Percentiles rank a stretch among this genome's conserved stretches.
phyloP scores from a whole-genome alignment of 345 rosid species.

The Citrus reticulata region DNA sequence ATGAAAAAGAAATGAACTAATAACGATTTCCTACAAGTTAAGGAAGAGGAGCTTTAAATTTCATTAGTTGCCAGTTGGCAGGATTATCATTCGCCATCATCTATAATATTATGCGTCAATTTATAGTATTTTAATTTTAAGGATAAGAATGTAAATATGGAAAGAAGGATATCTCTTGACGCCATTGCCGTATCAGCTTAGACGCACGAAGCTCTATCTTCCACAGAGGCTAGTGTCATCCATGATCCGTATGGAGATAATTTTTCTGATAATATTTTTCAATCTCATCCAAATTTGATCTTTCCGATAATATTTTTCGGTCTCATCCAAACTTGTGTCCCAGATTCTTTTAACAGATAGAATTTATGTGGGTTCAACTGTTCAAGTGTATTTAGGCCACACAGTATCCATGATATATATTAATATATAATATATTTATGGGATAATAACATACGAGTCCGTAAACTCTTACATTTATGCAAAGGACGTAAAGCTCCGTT shows the following conservation, averaged over 20 bases:
- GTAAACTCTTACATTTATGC: neutral
- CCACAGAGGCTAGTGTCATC: neutral
- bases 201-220: neutral
- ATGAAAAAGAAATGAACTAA: neutral
- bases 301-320: neutral
- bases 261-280: neutral
- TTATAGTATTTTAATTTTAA: neutral
- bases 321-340: neutral
- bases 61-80: neutral
- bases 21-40: neutral
- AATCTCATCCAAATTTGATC: neutral
- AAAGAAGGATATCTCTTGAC: neutral
- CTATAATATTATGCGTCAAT: neutral
- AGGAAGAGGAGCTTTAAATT: neutral
- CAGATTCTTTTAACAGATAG: neutral
- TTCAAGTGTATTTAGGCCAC: neutral
- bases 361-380: neutral
- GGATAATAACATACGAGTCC: neutral
- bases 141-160: constrained; percentile 5
- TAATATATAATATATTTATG: neutral
- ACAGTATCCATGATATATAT: neutral
- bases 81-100: neutral
- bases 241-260: neutral
- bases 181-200: constrained; percentile 10
- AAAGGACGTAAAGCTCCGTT: neutral